These are phyloP conservation scores for Apostasia ramifera DNA, from an alignment of 106 monocot species.

Conservation along the genomic window DNA sequence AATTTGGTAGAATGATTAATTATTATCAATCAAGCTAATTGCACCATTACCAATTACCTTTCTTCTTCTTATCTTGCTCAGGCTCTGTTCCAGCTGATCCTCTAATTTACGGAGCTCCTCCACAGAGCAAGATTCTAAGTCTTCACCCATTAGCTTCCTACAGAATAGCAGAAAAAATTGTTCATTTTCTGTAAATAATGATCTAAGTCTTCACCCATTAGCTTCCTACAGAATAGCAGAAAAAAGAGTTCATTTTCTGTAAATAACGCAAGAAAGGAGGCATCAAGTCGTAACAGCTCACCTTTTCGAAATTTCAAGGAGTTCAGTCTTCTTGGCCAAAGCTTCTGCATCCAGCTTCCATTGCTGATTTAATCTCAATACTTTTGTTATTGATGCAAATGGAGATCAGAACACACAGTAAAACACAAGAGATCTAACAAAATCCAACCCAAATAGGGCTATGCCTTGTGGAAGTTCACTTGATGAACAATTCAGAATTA, in stretches of 20 bases:
- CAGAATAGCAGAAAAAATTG: neutral
- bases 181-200: too few species aligned
- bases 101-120: constrained; percentile 48
- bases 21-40: too few species aligned
- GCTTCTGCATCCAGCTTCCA: constrained; percentile 27
- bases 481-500: too few species aligned
- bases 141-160: constrained; percentile 45
- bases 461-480: too few species aligned
- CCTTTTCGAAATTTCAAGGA: constrained; percentile 41
- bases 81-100: constrained; percentile 34
- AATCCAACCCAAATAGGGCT: too few species aligned
- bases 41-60: constrained; percentile 18
- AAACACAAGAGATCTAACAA: neutral
- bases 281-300: neutral
- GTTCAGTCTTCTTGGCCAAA: constrained; percentile 35
- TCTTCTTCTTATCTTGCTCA: constrained; percentile 36
- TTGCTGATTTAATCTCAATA: constrained; percentile 12
- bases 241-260: neutral
- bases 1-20: too few species aligned
- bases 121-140: constrained; percentile 33
- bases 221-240: neutral
- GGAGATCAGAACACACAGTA: neutral
- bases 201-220: neutral
- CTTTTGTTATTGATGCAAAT: constrained; percentile 2
- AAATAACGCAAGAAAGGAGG: neutral